Evolutionary conservation across 176 grass and related monocot species (phyloP).

Genomic region (Themeda triandra): DNA sequence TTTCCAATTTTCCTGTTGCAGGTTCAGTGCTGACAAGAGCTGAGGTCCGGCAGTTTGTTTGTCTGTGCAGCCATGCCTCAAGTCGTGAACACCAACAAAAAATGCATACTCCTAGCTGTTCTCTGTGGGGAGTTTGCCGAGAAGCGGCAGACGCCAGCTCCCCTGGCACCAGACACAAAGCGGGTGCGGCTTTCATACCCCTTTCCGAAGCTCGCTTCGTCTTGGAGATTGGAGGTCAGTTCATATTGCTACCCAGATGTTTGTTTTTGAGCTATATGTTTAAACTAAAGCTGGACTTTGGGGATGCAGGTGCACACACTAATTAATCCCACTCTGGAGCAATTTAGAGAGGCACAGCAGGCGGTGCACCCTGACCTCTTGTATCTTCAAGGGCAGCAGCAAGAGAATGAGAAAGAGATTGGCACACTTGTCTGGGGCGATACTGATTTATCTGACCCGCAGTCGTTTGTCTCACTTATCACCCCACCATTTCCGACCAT

Average conservation of each 20-base stretch:
- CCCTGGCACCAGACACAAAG: not conserved
- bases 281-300: not conserved
- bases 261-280: not conserved
- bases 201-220: slow-evolving; percentile 48
- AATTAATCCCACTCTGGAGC: slow-evolving; percentile 56
- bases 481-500: slow-evolving; percentile 54
- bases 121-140: slow-evolving; percentile 38
- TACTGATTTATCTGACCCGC: slow-evolving; percentile 44
- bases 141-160: not conserved
- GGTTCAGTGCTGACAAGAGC: slow-evolving; percentile 13
- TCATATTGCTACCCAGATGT: not conserved
- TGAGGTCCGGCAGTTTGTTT: not conserved
- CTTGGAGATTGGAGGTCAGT: slow-evolving; percentile 49
- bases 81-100: slow-evolving; percentile 15
- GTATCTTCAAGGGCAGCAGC: slow-evolving; percentile 61
- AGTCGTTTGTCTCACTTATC: slow-evolving; percentile 48
- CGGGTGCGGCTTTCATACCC: slow-evolving; percentile 33
- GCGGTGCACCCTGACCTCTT: slow-evolving; percentile 49
- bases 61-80: slow-evolving; percentile 40
- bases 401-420: slow-evolving; percentile 61
- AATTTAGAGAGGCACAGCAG: slow-evolving; percentile 45
- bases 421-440: slow-evolving; percentile 57
- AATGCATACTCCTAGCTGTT: slow-evolving; percentile 46
- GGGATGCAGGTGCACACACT: slow-evolving; percentile 62
- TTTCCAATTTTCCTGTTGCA: not conserved